Percentiles rank a stretch among this genome's conserved stretches.
These are phyloP conservation scores for Carex littledalei DNA, from an alignment of 176 grass and related monocot species.

Conservation along the genomic window DNA sequence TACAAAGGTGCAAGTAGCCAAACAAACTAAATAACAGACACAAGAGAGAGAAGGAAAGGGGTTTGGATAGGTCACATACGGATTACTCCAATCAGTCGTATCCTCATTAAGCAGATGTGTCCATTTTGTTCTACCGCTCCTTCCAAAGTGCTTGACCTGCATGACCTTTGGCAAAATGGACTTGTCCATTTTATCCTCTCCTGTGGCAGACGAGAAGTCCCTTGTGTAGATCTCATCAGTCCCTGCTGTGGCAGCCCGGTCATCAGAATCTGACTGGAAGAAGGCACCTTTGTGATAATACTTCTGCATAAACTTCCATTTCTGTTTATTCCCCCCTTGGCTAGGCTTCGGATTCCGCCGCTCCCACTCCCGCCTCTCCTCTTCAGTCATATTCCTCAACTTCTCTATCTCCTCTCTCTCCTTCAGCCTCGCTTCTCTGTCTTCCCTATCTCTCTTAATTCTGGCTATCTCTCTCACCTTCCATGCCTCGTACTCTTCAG, in stretches of 20 bases:
- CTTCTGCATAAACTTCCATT: constrained; percentile 98
- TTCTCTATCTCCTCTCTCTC: constrained; percentile 98
- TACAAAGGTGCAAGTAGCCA: not conserved
- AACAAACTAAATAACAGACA: not conserved
- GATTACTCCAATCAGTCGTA: constrained; percentile 92
- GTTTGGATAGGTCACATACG: constrained; percentile 45
- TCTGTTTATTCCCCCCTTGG: constrained; percentile 37
- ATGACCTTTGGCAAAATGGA: constrained; percentile 97
- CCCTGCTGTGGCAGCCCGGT: constrained; percentile 41
- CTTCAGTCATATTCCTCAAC: constrained; percentile 94
- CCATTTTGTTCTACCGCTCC: constrained; percentile 96
- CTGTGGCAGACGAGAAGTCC: constrained; percentile 84
- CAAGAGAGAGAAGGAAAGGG: not conserved
- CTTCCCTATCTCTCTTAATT: constrained; percentile 96
- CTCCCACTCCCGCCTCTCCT: constrained; percentile 87
- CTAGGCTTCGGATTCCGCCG: constrained; percentile 52
- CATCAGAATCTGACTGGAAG: constrained; percentile 69
- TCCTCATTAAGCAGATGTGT: constrained; percentile 98
- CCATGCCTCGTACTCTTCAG: constrained; percentile 93
- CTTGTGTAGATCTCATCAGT: constrained; percentile 57
- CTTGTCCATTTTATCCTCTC: constrained; percentile 97
- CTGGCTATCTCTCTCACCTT: constrained; percentile 87
- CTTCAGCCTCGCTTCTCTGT: constrained; percentile 85
- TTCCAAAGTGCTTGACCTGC: constrained; percentile 97
- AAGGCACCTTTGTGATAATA: constrained; percentile 97